phyloP scores from a whole-genome alignment of 2,329 filamentous ascomycete genomes.

The Emericellopsis atlantica region DNA sequence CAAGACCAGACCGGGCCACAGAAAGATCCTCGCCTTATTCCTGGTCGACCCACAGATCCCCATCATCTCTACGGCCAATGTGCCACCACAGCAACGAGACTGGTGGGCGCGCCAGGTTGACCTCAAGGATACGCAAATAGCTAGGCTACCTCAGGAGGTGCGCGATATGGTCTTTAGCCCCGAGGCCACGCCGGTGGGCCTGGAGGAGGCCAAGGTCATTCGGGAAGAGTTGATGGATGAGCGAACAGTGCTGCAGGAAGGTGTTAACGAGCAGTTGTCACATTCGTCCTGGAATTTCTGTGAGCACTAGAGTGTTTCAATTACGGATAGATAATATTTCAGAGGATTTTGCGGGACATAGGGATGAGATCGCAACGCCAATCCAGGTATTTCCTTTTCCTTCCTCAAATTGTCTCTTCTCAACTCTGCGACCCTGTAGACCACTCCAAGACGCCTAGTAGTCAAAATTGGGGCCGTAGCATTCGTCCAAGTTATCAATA shows the following conservation, averaged over 20 bases:
- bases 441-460: no score
- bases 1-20: conserved; percentile 37
- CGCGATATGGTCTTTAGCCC: conserved; percentile 8
- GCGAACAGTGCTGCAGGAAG: conserved; percentile 6
- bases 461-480: no score
- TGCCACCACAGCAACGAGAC: conserved; percentile 27
- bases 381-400: no score
- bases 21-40: conserved; percentile 47
- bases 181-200: conserved; percentile 10
- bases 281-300: background rate
- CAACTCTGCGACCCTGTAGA: no score
- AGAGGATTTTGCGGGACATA: no score
- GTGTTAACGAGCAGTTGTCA: no score
- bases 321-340: no score
- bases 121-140: background rate
- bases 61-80: conserved; percentile 27
- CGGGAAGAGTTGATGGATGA: conserved; percentile 14
- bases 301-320: background rate
- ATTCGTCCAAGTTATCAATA: no score
- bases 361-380: no score
- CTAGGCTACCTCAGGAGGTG: conserved; percentile 9
- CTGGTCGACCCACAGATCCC: conserved; percentile 43
- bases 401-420: no score
- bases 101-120: conserved; percentile 17
- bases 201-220: conserved; percentile 10